Base-by-base conservation (phyloP, 805 yeast species). In the Schizosaccharomyces japonicus region DNA sequence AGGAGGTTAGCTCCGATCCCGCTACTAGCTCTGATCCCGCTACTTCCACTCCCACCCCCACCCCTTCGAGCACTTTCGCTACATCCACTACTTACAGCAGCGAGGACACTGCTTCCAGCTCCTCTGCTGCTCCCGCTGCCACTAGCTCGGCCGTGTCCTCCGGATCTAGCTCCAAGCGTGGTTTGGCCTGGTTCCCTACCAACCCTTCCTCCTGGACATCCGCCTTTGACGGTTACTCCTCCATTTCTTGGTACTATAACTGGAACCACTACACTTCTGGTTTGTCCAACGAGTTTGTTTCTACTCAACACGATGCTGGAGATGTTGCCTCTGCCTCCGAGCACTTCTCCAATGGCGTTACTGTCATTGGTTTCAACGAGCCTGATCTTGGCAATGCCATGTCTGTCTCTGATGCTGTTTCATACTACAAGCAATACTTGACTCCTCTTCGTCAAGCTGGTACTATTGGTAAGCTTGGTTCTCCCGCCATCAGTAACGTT, bases 1-100 rank as follows among this genome's bases (percentile, higher is more conserved):
- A 25, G 25, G 21, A 34, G 7, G 45, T 5, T 26, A 39, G 13
- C 17, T 17, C 45, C 15, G 23, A 13, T 17, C 13, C 17, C 2
- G 44, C 49, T 28, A 44, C 50, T n/a, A 32, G 44, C 30, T 45
- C 52, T 11, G 47, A 32, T 11, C 45, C 49, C 11, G 50, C 49
- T 11, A 13, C 49, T 23, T 48, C 49, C 26, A 15, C 47, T 21
- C 19, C 17, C 17, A 33, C 31, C 15, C 33, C 19, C 44, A 42
- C 36, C 29, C 50, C 49, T 8, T 39, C 49, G 11, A 23, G n/a
- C 10, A 30, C 13, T n/a, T n/a, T n/a, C 32, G 32, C n/a, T 10
- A n/a, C 10, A n/a, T 15, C 8, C n/a, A 28, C 30, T 4, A 10
- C 46, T 42, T 21, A 13, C 23, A 17, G 30, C 33, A 6, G 21